These are phyloP conservation scores for Pascua sp. DNA, from an alignment of 1,284 basidiomycete species.

Conservation along the genomic window DNA sequence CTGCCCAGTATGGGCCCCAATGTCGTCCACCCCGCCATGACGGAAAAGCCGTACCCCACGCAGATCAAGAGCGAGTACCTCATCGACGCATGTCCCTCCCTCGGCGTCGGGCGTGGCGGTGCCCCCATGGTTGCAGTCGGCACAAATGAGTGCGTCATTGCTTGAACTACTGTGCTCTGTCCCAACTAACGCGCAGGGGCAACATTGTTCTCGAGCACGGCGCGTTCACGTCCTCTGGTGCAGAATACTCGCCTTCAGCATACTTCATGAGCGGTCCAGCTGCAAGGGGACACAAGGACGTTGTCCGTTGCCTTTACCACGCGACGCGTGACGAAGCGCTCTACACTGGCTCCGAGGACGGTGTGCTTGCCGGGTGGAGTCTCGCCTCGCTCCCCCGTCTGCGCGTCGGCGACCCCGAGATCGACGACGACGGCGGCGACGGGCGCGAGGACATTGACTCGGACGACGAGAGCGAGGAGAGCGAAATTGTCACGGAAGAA, in stretches of 20 bases:
- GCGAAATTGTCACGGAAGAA: slow-evolving; percentile 39
- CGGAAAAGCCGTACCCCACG: slow-evolving; percentile 31
- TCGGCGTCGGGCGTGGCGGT: slow-evolving; percentile 39
- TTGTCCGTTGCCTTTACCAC: slow-evolving; percentile 46
- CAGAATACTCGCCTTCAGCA: slow-evolving; percentile 37
- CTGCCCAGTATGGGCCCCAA: slow-evolving; percentile 23
- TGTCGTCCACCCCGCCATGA: slow-evolving; percentile 28
- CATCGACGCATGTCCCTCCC: slow-evolving; percentile 41
- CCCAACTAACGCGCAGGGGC: slow-evolving; percentile 28
- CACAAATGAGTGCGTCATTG: slow-evolving; percentile 40
- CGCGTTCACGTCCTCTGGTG: slow-evolving; percentile 31
- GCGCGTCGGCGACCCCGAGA: slow-evolving; percentile 35
- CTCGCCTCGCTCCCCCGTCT: slow-evolving; percentile 34
- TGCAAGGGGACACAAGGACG: slow-evolving; percentile 45
- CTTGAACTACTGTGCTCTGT: too few species aligned
- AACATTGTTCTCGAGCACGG: slow-evolving; percentile 47
- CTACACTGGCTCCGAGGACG: slow-evolving; percentile 50
- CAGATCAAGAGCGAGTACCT: slow-evolving; percentile 40
- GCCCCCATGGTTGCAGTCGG: slow-evolving; percentile 41
- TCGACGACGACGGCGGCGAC: slow-evolving; percentile 43
- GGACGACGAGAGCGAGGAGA: slow-evolving; percentile 37
- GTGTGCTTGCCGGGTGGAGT: slow-evolving; percentile 48
- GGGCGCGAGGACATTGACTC: slow-evolving; percentile 29
- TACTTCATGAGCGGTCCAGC: slow-evolving; percentile 40
- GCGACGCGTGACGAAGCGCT: slow-evolving; percentile 43